A percentile compares a stretch with the other conserved stretches of the same genome.
These are phyloP conservation scores for Globisporangium emineosum DNA, from an alignment of 352 stramenopile species.

Conservation along the genomic window DNA sequence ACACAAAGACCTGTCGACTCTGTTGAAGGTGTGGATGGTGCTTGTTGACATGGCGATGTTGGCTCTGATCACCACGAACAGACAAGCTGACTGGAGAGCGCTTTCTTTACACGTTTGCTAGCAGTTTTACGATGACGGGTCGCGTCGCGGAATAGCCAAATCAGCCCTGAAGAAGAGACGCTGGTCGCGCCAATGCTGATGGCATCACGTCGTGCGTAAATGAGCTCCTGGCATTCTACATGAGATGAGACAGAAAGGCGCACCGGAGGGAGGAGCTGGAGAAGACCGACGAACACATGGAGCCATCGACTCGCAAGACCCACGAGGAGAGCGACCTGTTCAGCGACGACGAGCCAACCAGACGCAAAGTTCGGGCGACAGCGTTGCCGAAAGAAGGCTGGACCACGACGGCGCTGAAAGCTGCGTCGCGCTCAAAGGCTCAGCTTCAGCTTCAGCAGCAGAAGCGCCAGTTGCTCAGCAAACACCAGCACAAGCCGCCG, in stretches of 20 bases:
- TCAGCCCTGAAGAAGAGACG: background rate
- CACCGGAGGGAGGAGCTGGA: background rate
- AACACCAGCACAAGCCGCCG: background rate
- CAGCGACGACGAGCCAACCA: constrained; percentile 10
- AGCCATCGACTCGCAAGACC: constrained; percentile 1
- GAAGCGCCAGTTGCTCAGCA: background rate
- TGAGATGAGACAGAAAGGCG: background rate
- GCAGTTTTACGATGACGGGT: constrained; percentile 8
- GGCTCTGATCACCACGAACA: background rate
- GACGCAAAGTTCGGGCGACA: background rate
- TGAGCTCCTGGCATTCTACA: background rate
- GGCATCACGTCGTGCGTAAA: too few species aligned
- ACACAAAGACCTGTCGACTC: background rate
- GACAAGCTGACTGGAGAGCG: background rate
- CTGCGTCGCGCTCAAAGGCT: constrained; percentile 2
- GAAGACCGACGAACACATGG: background rate
- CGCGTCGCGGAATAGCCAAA: background rate
- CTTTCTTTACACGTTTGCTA: background rate
- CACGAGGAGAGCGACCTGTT: constrained; percentile 11
- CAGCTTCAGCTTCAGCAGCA: constrained; percentile 3
- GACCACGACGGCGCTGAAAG: background rate
- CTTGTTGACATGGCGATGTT: background rate
- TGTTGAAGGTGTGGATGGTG: background rate
- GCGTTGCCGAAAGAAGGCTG: constrained; percentile 4
- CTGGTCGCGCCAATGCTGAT: background rate